Conservation (phyloP, 169 alveolate species). For the Plasmodium vivax region DNA sequence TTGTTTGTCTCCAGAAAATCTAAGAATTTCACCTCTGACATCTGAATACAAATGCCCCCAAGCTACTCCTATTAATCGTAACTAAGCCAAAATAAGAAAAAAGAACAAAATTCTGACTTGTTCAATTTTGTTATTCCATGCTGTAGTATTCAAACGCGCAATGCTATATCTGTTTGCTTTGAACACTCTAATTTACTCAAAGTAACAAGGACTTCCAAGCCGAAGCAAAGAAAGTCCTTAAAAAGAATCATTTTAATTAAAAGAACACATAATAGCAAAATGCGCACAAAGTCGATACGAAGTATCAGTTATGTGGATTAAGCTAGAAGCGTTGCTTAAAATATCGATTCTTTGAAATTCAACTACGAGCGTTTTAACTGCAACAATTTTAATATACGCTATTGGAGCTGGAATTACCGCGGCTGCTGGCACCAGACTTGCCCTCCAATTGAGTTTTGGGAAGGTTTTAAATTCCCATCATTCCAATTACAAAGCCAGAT, state of each 20-base stretch:
- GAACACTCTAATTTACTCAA: slow-evolving; percentile 92
- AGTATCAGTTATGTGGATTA: not conserved
- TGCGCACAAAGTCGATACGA: slow-evolving; percentile 53
- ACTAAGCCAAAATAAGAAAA: slow-evolving; percentile 80
- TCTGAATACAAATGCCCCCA: slow-evolving; percentile 95
- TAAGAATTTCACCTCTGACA: no score
- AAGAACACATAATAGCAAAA: slow-evolving; percentile 33
- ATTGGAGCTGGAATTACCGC: slow-evolving; percentile 95
- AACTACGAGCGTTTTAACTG: slow-evolving; percentile 93
- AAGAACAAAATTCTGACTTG: slow-evolving; percentile 38
- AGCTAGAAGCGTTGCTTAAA: not conserved
- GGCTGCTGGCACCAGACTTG: slow-evolving; percentile 97
- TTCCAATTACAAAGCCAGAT: slow-evolving; percentile 89
- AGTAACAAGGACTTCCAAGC: slow-evolving; percentile 76
- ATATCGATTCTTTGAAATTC: slow-evolving; percentile 72
- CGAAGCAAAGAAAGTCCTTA: not conserved
- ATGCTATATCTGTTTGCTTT: slow-evolving; percentile 88
- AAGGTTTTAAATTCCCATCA: slow-evolving; percentile 90
- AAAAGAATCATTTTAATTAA: slow-evolving; percentile 23
- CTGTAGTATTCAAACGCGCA: slow-evolving; percentile 83
- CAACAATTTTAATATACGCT: slow-evolving; percentile 93
- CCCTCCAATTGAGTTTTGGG: slow-evolving; percentile 90
- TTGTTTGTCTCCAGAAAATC: no score
- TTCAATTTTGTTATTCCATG: no score
- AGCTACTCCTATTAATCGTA: slow-evolving; percentile 91